Evolutionary conservation across 495 filamentous ascomycete genomes (phyloP).

Genomic region (Chaetomium fimeti): DNA sequence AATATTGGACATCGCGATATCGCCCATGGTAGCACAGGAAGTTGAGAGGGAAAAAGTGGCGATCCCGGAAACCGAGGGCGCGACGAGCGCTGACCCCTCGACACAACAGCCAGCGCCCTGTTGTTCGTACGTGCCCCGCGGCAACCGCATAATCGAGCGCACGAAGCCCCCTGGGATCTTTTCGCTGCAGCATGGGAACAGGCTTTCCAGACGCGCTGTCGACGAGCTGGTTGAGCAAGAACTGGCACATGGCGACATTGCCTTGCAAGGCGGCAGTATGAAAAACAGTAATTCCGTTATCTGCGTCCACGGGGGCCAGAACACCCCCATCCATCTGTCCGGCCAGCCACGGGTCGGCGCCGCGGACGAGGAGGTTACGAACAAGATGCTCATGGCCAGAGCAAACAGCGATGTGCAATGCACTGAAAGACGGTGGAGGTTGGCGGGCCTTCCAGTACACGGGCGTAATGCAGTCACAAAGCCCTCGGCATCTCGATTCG

Average conservation of each 20-base stretch:
- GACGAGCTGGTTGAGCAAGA: not conserved
- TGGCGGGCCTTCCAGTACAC: not conserved
- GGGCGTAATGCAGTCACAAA: slow-evolving; percentile 5
- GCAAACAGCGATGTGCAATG: slow-evolving; percentile 5
- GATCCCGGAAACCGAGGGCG: not conserved
- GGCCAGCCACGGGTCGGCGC: not conserved
- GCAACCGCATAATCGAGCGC: slow-evolving; percentile 1
- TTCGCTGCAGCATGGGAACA: not conserved
- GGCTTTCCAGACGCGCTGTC: not conserved
- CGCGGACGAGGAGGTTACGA: not conserved
- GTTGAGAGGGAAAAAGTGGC: not conserved
- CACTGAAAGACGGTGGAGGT: not conserved
- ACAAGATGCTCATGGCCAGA: not conserved
- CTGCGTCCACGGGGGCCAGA: no score
- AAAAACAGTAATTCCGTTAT: not conserved
- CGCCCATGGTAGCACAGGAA: not conserved
- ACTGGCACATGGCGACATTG: not conserved
- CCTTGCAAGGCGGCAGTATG: slow-evolving; percentile 6
- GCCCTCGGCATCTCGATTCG: not conserved
- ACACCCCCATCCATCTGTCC: not conserved
- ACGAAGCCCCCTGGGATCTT: not conserved
- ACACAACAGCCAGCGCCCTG: not conserved
- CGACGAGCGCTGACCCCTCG: not conserved
- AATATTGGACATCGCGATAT: not conserved
- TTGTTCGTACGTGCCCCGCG: slow-evolving; percentile 1